Percentiles rank a stretch among this genome's conserved stretches.
These are phyloP conservation scores for Macroventuria anomochaeta DNA, from an alignment of 2,329 filamentous ascomycete genomes.

Conservation along the genomic window DNA sequence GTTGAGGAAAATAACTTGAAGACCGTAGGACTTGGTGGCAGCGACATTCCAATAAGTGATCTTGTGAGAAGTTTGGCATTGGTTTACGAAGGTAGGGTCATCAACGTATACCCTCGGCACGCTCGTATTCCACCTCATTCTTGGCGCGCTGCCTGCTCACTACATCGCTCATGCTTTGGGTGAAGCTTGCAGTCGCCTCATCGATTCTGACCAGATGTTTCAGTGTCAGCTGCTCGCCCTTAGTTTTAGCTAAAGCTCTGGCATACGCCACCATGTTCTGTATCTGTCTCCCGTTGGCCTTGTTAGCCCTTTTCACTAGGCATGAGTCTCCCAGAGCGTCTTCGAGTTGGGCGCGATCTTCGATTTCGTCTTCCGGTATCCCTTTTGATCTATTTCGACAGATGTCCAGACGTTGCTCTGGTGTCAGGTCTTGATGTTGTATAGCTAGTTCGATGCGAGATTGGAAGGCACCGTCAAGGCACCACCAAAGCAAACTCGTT, in stretches of 20 bases:
- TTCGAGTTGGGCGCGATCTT: slow-evolving; percentile 37
- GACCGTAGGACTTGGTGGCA: too few relatives aligned
- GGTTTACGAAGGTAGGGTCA: too few relatives aligned
- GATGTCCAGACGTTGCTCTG: too few relatives aligned
- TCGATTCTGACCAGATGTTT: slow-evolving; percentile 13
- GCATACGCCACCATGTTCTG: slow-evolving; percentile 42
- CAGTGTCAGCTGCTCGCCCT: slow-evolving; percentile 1
- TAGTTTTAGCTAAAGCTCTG: slow-evolving; percentile 19
- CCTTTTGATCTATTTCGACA: too few relatives aligned
- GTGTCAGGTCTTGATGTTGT: slow-evolving; percentile 56
- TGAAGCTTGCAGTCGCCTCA: slow-evolving; percentile 15
- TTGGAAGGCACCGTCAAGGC: slow-evolving; percentile 51
- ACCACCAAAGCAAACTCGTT: too few relatives aligned
- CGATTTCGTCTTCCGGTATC: slow-evolving; percentile 14
- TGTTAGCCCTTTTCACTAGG: slow-evolving; percentile 18
- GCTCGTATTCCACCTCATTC: not conserved
- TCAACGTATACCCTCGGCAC: too few relatives aligned
- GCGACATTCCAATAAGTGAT: too few relatives aligned
- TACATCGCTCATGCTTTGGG: slow-evolving; percentile 17
- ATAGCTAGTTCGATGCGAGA: slow-evolving; percentile 51
- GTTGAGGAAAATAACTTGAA: not conserved
- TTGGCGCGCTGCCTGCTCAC: not conserved
- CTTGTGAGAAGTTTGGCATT: too few relatives aligned
- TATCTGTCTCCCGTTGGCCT: slow-evolving; percentile 52
- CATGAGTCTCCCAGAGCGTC: slow-evolving; percentile 29